These are phyloP conservation scores for Vitis rupestris DNA, from an alignment of 164 flowering plant genomes.

Conservation along the genomic window DNA sequence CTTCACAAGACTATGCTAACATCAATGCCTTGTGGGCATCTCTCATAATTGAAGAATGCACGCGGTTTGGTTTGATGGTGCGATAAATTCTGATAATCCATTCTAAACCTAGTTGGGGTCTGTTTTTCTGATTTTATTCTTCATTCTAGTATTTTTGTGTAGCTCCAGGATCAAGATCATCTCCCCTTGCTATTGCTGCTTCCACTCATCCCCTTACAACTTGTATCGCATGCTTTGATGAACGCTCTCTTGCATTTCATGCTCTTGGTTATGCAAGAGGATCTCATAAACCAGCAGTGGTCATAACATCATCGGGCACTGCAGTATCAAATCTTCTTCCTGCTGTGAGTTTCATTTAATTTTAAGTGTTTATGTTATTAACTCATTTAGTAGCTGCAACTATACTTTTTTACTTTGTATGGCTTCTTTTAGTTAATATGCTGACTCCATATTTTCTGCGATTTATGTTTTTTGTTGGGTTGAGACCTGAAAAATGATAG, in stretches of 20 bases:
- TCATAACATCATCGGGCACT: conserved; percentile 95
- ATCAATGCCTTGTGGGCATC: conserved; percentile 88
- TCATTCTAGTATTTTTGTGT: conserved; percentile 81
- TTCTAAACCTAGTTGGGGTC: conserved; percentile 3
- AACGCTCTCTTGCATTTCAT: conserved; percentile 92
- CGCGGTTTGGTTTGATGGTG: conserved; percentile 90
- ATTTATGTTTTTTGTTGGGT: no score
- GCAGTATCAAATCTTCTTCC: conserved; percentile 98
- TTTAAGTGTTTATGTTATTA: no score
- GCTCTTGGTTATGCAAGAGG: conserved; percentile 95
- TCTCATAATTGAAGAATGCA: conserved; percentile 86
- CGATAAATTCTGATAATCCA: conserved; percentile 16
- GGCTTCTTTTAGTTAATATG: no score
- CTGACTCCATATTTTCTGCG: no score
- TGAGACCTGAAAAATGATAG: no score
- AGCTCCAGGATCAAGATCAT: conserved; percentile 99
- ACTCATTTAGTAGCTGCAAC: no score
- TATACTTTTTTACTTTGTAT: no score
- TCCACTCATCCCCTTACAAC: conserved; percentile 65
- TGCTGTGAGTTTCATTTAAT: conserved; percentile 62
- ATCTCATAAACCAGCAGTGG: conserved; percentile 73
- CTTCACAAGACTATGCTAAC: conserved; percentile 48
- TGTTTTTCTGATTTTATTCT: conserved; percentile 34
- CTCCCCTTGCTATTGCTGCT: conserved; percentile 93
- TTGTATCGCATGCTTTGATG: conserved; percentile 85